Conservation (phyloP, 2,329 filamentous ascomycete genomes). For the Blastomyces emzantsi region DNA sequence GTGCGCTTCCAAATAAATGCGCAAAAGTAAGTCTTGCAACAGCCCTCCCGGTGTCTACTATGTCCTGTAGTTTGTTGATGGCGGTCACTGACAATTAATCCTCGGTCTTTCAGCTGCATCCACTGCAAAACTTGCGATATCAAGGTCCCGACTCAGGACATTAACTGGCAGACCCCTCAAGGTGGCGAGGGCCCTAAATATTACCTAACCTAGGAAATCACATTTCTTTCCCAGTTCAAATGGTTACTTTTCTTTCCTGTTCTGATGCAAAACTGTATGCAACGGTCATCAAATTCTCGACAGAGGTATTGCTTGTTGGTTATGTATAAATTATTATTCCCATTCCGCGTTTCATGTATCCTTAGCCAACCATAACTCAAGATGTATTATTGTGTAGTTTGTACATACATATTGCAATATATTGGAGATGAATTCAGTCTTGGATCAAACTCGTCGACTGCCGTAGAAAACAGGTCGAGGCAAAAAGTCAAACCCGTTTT, state of each 20-base stretch:
- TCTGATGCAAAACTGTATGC: neutral
- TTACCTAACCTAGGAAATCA: constrained; percentile 43
- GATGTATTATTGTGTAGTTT: neutral
- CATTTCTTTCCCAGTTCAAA: constrained; percentile 4
- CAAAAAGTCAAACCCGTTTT: neutral
- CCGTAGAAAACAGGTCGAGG: neutral
- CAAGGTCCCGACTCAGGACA: constrained; percentile 93
- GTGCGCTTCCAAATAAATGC: constrained; percentile 96
- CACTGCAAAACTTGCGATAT: constrained; percentile 99
- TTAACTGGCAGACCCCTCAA: constrained; percentile 93
- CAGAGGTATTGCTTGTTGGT: neutral
- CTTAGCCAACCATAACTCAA: neutral
- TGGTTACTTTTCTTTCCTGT: neutral
- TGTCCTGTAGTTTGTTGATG: neutral
- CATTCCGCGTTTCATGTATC: neutral
- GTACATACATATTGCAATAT: neutral
- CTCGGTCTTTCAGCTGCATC: constrained; percentile 61
- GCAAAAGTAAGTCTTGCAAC: constrained; percentile 64
- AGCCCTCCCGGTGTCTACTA: constrained; percentile 3
- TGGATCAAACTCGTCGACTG: neutral
- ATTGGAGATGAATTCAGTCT: neutral
- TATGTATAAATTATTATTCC: constrained; percentile 4
- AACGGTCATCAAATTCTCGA: neutral
- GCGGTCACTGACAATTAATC: neutral
- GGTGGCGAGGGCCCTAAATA: constrained; percentile 71